These are phyloP conservation scores for Aspergillus saccharolyticus DNA, from an alignment of 495 filamentous ascomycete species.

Conservation along the genomic window DNA sequence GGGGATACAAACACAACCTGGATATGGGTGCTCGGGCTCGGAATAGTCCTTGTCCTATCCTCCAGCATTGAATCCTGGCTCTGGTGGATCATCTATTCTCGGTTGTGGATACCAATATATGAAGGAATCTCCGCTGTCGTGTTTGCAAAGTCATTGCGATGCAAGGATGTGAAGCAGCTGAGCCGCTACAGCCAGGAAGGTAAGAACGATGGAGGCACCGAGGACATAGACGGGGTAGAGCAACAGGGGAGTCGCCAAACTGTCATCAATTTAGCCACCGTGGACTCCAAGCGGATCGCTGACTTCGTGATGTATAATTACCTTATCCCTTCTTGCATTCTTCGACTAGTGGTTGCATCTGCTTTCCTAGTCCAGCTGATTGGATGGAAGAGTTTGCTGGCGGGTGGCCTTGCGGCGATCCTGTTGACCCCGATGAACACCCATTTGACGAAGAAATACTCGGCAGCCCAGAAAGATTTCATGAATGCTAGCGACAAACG, in stretches of 20 bases:
- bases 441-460: conserved; percentile 61
- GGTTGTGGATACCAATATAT: conserved; percentile 60
- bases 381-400: conserved; percentile 64
- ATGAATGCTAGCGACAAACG: conserved; percentile 81
- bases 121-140: conserved; percentile 66
- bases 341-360: conserved; percentile 61
- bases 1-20: conserved; percentile 45
- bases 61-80: conserved; percentile 57
- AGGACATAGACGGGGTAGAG: conserved; percentile 47
- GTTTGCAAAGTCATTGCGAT: conserved; percentile 72
- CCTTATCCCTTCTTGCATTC: conserved; percentile 50
- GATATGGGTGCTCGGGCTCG: conserved; percentile 64
- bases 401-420: conserved; percentile 60
- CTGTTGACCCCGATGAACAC: conserved; percentile 66
- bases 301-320: conserved; percentile 65
- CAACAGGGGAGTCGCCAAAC: conserved; percentile 64
- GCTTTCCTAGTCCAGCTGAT: conserved; percentile 63
- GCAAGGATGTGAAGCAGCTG: conserved; percentile 65
- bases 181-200: conserved; percentile 28
- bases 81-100: conserved; percentile 62
- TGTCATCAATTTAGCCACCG: conserved; percentile 72
- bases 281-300: conserved; percentile 69
- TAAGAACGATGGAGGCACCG: conserved; percentile 23
- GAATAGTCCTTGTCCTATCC: conserved; percentile 48
- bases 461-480: conserved; percentile 59